Conservation (phyloP, 1,139 yeast species). For the Suhomyces maxii region DNA sequence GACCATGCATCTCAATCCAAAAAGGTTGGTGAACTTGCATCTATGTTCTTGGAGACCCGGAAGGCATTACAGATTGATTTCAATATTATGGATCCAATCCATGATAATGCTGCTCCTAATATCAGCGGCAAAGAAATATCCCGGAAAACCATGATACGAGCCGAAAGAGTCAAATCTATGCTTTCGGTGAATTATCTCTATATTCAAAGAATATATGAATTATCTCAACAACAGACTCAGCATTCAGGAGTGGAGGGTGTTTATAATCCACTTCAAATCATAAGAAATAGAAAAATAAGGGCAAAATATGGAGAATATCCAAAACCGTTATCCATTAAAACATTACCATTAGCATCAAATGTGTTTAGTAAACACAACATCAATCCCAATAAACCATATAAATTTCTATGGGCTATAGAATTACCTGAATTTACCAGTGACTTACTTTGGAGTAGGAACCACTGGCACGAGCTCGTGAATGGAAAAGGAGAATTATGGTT, state of each 20-base stretch:
- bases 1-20: conserved; percentile 18
- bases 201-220: conserved; percentile 39
- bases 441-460: conserved; percentile 62
- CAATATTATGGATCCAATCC: conserved; percentile 35
- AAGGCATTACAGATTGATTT: conserved; percentile 42
- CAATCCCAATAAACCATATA: conserved; percentile 33
- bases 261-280: conserved; percentile 79
- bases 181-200: conserved; percentile 53
- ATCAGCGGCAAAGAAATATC: conserved; percentile 22
- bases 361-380: conserved; percentile 48
- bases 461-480: conserved; percentile 59
- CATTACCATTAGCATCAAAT: conserved; percentile 53
- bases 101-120: conserved; percentile 13
- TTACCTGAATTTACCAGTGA: conserved; percentile 64
- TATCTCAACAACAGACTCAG: conserved; percentile 13
- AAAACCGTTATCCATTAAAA: conserved; percentile 31
- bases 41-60: conserved; percentile 44
- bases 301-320: conserved; percentile 45
- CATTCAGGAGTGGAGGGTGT: conserved; percentile 61
- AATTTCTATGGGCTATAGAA: conserved; percentile 65
- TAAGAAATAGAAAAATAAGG: conserved; percentile 64
- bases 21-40: conserved; percentile 45
- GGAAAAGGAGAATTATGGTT: conserved; percentile 63
- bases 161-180: conserved; percentile 53
- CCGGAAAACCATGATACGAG: conserved; percentile 47